Evolutionary conservation across 129 eudicot species (phyloP), one percentile per base, ranked within the genome.

Genomic region (Flaveria trinervia): DNA sequence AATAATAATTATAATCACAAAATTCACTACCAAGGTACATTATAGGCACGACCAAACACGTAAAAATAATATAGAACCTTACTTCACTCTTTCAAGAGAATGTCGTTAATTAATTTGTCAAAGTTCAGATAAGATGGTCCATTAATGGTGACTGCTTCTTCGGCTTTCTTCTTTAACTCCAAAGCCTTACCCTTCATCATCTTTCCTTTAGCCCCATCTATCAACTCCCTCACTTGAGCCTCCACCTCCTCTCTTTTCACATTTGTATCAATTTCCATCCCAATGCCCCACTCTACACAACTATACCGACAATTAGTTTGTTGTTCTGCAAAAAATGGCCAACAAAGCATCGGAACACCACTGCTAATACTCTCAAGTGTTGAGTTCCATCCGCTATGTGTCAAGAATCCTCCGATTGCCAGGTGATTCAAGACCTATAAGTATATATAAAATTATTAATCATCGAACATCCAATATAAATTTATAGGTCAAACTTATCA

Each of bases 261-360:
- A 52, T 84, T 41, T 0, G 67, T 79, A 75, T 87, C 85, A 1
- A 89, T 90, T 84, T 85, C 96, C 89, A 86, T 74, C 4, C 90
- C 89, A 5, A 84, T 81, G 36, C 77, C 90, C 89, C 89, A 84
- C 50, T 84, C 86, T 28, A 52, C 81, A 16, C 95, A 84, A 66
- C 91, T 76, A n/a, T 82, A 90, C 73, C 87, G 73, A 26, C 89
- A 86, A 51, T 88, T 88, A 12, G 86, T 89, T 36, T 65, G 90
- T 62, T 89, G 96, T 25, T 89, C 92, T 0, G 96, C 87, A 17
- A 89, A 89, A 64, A 89, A 89, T 0, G 96, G 96, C 96, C 92
- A 89, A 54, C 92, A 89, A 17, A 87, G 80, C 69, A 89, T 44
- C 0, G 96, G 96, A 25, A 89, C 85, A 0, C 96, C 92, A 1